phyloP scores from a whole-genome alignment of 371 early-diverging fungal species.

The Lichtheimia ornata region DNA sequence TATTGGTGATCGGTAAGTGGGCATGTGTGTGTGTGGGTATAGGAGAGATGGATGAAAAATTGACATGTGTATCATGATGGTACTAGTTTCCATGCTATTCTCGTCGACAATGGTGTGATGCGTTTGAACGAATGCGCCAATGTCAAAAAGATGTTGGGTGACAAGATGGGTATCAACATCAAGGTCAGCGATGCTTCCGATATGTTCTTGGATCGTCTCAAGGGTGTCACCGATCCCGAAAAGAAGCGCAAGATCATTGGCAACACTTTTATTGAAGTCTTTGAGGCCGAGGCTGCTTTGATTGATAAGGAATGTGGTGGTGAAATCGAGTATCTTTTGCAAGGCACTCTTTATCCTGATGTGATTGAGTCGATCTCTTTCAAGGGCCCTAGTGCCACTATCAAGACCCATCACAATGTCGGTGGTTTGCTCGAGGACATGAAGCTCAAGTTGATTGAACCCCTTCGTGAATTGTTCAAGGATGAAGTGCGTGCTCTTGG shows the following conservation, averaged over 20 bases:
- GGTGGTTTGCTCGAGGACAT: constrained; percentile 95
- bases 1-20: constrained; percentile 89
- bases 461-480: constrained; percentile 97
- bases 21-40: neutral
- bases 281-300: constrained; percentile 89
- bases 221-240: constrained; percentile 94
- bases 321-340: constrained; percentile 90
- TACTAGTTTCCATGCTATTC: constrained; percentile 87
- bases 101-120: constrained; percentile 99
- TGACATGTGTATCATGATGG: neutral
- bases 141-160: constrained; percentile 81
- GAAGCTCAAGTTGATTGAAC: constrained; percentile 97
- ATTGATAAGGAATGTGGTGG: constrained; percentile 79
- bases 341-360: constrained; percentile 98
- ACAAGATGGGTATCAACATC: constrained; percentile 93
- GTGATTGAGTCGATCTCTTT: constrained; percentile 98
- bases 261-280: constrained; percentile 97
- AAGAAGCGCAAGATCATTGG: constrained; percentile 98
- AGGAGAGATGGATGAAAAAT: neutral
- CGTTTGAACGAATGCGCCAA: constrained; percentile 90
- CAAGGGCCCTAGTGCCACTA: constrained; percentile 98
- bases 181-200: constrained; percentile 90
- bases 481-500: constrained; percentile 97
- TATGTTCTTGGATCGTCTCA: constrained; percentile 83
- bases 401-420: constrained; percentile 99